A percentile compares a stretch with the other conserved stretches of the same genome.
Conservation (phyloP, 768 basidiomycete species). For the Psilocybe cyanescens region DNA sequence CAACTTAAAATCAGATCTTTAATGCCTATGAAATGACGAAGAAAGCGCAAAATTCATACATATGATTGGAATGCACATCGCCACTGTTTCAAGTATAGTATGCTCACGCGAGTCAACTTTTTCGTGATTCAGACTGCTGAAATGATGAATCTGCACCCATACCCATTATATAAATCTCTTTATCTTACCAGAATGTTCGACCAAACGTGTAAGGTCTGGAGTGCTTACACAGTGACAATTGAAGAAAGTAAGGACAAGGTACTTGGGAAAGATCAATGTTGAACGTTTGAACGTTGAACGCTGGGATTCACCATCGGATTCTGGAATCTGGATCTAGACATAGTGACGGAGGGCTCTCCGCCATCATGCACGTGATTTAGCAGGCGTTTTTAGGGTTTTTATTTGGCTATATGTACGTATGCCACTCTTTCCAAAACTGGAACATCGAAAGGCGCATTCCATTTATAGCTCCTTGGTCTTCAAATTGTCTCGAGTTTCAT, state of each 20-base stretch:
- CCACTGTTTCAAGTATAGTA: not conserved
- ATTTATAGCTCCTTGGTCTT: not conserved
- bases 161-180: no score
- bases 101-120: not conserved
- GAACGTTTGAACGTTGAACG: not conserved
- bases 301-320: not conserved
- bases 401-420: conserved; percentile 15
- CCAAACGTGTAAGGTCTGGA: no score
- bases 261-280: no score
- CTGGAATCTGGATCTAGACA: not conserved
- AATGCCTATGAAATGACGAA: not conserved
- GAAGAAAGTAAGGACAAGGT: no score
- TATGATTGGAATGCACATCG: conserved; percentile 31
- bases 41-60: conserved; percentile 34
- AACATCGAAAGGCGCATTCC: not conserved
- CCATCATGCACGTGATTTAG: not conserved
- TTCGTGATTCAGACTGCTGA: no score
- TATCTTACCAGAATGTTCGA: no score
- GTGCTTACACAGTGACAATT: no score
- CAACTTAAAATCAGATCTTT: conserved; percentile 46
- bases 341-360: not conserved
- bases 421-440: conserved; percentile 11
- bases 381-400: not conserved
- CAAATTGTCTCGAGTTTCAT: not conserved
- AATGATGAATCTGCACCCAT: no score